Conservation (phyloP, 2,329 filamentous ascomycete genomes). For the Lasiodiplodia citricola region DNA sequence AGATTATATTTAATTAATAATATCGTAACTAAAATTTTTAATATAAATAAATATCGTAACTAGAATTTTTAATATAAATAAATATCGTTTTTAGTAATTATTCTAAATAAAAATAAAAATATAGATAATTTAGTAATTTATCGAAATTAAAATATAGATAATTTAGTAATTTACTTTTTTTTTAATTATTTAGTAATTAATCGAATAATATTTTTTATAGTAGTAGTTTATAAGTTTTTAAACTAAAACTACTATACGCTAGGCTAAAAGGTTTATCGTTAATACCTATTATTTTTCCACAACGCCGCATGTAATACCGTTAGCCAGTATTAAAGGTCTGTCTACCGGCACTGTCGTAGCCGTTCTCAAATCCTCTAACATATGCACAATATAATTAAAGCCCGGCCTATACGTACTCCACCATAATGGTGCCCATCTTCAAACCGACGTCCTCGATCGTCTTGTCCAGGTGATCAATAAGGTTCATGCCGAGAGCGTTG, state of each 20-base stretch:
- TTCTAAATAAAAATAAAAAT: no score
- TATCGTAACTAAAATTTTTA: no score
- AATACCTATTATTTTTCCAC: neutral
- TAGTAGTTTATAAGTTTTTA: no score
- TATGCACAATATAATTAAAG: neutral
- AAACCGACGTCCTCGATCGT: conserved; percentile 82
- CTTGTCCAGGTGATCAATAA: conserved; percentile 75
- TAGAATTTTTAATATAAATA: no score
- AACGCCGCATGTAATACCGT: conserved; percentile 14
- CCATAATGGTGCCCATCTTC: conserved; percentile 94
- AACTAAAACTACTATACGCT: neutral
- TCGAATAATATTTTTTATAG: no score
- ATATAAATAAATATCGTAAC: no score
- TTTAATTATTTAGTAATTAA: no score
- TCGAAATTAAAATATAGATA: no score
- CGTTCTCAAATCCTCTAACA: neutral
- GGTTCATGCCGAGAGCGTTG: conserved; percentile 83
- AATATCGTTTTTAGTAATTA: no score
- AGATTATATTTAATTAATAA: no score
- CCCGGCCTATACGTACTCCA: conserved; percentile 68
- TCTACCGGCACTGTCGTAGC: neutral
- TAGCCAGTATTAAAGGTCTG: neutral
- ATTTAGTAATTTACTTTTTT: no score
- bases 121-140: no score
- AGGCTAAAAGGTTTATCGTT: neutral